These are phyloP conservation scores for Lepidium aucheri DNA, from an alignment of 345 rosid genomes.

Conservation along the genomic window DNA sequence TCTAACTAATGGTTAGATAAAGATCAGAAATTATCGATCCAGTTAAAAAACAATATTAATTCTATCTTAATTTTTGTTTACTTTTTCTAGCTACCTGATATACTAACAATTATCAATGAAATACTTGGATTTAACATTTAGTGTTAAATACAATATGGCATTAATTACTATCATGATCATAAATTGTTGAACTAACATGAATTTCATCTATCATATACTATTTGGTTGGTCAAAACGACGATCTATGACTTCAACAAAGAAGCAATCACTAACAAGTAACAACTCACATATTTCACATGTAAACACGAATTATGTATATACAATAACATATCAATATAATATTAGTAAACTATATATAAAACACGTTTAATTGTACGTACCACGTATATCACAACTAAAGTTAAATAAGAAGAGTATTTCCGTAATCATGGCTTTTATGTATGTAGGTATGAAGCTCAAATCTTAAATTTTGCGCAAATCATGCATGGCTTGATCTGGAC, in stretches of 20 bases:
- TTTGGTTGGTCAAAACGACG: neutral
- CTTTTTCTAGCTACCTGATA: neutral
- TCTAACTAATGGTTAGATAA: too few species aligned
- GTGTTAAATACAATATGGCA: neutral
- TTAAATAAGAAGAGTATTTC: too few species aligned
- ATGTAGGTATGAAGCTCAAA: conserved; percentile 8
- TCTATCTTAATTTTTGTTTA: too few species aligned
- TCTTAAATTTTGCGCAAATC: conserved; percentile 13
- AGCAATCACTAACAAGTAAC: neutral
- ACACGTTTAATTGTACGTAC: too few species aligned
- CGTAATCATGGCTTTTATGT: neutral
- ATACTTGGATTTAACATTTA: neutral
- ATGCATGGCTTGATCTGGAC: conserved; percentile 25
- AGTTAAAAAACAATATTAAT: too few species aligned
- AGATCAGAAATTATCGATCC: too few species aligned
- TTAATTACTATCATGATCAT: neutral
- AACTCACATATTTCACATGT: too few species aligned
- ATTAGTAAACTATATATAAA: too few species aligned
- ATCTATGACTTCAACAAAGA: neutral
- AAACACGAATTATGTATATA: too few species aligned
- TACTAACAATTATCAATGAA: neutral
- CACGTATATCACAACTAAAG: too few species aligned
- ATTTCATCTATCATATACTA: neutral
- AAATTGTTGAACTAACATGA: neutral
- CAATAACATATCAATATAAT: too few species aligned